These are phyloP conservation scores for Penicillium griseofulvum DNA, from an alignment of 2,329 filamentous ascomycete species.

Conservation along the genomic window DNA sequence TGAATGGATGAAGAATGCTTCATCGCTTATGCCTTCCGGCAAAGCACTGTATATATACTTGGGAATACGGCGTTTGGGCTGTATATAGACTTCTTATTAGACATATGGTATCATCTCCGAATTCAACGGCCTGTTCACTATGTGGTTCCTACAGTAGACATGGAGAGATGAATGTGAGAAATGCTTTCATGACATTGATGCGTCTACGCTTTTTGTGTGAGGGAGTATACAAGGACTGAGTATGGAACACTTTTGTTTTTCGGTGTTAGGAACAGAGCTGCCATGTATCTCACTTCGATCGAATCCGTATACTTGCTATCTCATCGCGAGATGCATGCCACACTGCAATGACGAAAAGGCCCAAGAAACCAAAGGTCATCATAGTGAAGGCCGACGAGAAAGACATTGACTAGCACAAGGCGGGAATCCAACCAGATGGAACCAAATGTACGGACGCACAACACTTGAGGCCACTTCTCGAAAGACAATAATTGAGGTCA, in stretches of 20 bases:
- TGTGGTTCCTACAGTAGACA: not conserved
- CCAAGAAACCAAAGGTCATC: constrained; percentile 2
- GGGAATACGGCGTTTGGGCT: not conserved
- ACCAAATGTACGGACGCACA: constrained; percentile 12
- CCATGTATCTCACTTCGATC: constrained; percentile 18
- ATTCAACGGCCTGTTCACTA: not conserved
- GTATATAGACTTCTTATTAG: constrained; percentile 1
- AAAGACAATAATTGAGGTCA: constrained; percentile 3
- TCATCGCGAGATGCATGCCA: constrained; percentile 12
- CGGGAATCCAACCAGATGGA: constrained; percentile 10
- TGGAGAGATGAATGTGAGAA: not conserved
- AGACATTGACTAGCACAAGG: constrained; percentile 2
- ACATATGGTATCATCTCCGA: not conserved
- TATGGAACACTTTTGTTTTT: constrained; percentile 23
- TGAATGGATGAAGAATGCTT: constrained; percentile 8
- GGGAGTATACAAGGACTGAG: constrained; percentile 5
- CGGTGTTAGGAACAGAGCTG: constrained; percentile 17
- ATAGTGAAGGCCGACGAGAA: constrained; percentile 10
- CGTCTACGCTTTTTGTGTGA: constrained; percentile 6
- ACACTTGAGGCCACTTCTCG: constrained; percentile 4
- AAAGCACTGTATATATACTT: constrained; percentile 7
- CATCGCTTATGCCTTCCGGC: not conserved
- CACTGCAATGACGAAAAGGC: not conserved
- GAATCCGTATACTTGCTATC: constrained; percentile 11
- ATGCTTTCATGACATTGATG: constrained; percentile 8